These are phyloP conservation scores for Erythrobasidium yunnanense DNA, from an alignment of 768 basidiomycete species.

Conservation along the genomic window DNA sequence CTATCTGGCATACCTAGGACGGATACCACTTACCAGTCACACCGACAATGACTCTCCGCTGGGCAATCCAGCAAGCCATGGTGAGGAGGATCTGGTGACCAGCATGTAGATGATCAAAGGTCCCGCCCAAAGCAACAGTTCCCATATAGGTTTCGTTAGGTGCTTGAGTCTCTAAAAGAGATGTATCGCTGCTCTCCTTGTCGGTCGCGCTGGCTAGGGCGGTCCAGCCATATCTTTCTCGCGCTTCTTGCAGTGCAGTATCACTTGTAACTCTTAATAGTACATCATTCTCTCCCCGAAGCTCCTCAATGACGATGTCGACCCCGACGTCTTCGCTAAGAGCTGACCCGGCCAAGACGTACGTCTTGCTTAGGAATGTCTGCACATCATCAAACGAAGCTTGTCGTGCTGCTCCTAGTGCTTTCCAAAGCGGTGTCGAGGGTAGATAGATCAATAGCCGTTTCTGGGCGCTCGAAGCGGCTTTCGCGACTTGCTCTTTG, in stretches of 20 bases:
- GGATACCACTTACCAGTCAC: constrained; percentile 55
- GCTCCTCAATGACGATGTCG: constrained; percentile 3
- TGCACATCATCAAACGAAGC: background rate
- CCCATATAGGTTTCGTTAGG: background rate
- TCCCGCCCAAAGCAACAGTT: constrained; percentile 81
- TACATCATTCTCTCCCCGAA: no score
- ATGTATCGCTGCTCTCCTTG: no score
- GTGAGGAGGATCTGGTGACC: constrained; percentile 94
- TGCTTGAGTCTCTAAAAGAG: no score
- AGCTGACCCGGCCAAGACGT: background rate
- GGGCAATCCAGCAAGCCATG: constrained; percentile 75
- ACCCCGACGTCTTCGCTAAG: constrained; percentile 5
- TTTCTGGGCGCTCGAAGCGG: background rate
- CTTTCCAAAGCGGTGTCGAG: background rate
- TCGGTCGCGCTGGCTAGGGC: no score
- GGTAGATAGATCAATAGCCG: constrained; percentile 6
- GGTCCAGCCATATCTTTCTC: no score
- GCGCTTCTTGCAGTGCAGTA: no score
- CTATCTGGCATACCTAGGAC: background rate
- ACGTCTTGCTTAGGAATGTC: constrained; percentile 6
- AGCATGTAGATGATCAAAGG: constrained; percentile 93
- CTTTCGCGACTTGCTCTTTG: background rate
- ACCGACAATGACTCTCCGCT: constrained; percentile 73
- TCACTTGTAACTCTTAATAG: no score
- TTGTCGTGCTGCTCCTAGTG: background rate